Percentiles rank a stretch among this genome's conserved stretches.
Evolutionary conservation across 192 early-diverging fungal species (phyloP).

Genomic region (Coemansia sp.): DNA sequence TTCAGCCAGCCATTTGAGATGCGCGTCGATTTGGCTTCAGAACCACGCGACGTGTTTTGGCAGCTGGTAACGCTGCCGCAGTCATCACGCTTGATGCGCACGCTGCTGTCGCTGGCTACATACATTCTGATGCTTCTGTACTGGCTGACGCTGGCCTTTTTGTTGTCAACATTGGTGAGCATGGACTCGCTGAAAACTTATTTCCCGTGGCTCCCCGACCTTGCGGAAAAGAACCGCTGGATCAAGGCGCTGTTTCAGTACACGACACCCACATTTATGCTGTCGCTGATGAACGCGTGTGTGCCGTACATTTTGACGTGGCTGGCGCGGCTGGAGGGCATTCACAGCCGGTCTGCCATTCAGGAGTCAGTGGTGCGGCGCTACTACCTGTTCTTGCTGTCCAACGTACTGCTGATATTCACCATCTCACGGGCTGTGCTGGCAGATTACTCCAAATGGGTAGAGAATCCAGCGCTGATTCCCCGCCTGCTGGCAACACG

Average conservation of each 20-base stretch:
- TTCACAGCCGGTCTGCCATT: slow-evolving; percentile 43
- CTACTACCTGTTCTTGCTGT: slow-evolving; percentile 70
- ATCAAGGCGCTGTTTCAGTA: slow-evolving; percentile 40
- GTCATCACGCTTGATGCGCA: slow-evolving; percentile 20
- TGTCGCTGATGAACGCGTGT: slow-evolving; percentile 46
- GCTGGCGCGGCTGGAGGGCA: slow-evolving; percentile 42
- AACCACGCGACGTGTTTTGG: slow-evolving; percentile 51
- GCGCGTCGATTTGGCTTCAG: slow-evolving; percentile 41
- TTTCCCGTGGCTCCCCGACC: slow-evolving; percentile 58
- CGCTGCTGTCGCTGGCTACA: slow-evolving; percentile 38
- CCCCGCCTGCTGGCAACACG: slow-evolving; percentile 64
- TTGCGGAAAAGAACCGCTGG: slow-evolving; percentile 45
- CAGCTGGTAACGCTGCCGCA: slow-evolving; percentile 37
- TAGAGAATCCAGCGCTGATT: slow-evolving; percentile 66
- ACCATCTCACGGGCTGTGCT: slow-evolving; percentile 65
- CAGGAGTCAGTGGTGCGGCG: slow-evolving; percentile 54
- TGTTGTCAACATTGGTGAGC: slow-evolving; percentile 61
- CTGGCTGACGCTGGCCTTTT: slow-evolving; percentile 69
- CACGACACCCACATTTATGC: slow-evolving; percentile 34
- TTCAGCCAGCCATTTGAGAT: slow-evolving; percentile 48
- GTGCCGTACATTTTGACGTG: slow-evolving; percentile 44
- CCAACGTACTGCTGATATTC: slow-evolving; percentile 74
- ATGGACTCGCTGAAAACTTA: slow-evolving; percentile 37
- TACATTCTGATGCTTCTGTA: slow-evolving; percentile 64
- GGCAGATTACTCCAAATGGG: slow-evolving; percentile 62